A percentile compares a stretch with the other conserved stretches of the same genome.
phyloP scores from a whole-genome alignment of 1,139 yeast genomes.

The Yamadazyma taylorii region DNA sequence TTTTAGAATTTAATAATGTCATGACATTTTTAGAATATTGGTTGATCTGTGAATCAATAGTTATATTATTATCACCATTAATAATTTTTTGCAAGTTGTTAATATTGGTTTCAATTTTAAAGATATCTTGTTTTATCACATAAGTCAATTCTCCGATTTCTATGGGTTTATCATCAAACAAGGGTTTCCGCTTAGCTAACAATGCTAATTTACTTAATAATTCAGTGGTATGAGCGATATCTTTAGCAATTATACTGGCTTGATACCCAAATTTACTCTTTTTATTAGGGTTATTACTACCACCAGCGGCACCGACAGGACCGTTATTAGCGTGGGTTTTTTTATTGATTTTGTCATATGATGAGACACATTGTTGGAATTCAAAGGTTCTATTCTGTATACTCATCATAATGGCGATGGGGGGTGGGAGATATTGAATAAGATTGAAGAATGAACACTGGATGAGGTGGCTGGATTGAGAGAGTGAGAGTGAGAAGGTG shows the following conservation, averaged over 20 bases:
- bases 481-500: no score
- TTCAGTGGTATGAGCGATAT: conserved; percentile 86
- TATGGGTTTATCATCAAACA: conserved; percentile 91
- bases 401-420: conserved; percentile 5
- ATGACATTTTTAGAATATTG: conserved; percentile 86
- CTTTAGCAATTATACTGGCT: conserved; percentile 85
- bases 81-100: conserved; percentile 61
- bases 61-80: conserved; percentile 47
- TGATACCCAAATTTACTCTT: conserved; percentile 74
- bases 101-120: conserved; percentile 77
- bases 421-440: no score
- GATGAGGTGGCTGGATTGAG: no score
- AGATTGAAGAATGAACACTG: no score
- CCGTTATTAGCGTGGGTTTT: no score
- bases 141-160: conserved; percentile 92
- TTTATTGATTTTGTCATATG: conserved; percentile 61
- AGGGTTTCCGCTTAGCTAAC: conserved; percentile 86
- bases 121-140: conserved; percentile 90
- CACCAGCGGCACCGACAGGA: no score
- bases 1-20: conserved; percentile 79
- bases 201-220: conserved; percentile 77
- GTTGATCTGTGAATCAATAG: conserved; percentile 57
- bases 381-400: conserved; percentile 82
- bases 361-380: conserved; percentile 80
- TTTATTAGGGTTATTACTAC: conserved; percentile 18